Percentiles rank a stretch among this genome's conserved stretches.
phyloP scores from a whole-genome alignment of 73 alveolate species.

The Paramecium tetraurelia region DNA sequence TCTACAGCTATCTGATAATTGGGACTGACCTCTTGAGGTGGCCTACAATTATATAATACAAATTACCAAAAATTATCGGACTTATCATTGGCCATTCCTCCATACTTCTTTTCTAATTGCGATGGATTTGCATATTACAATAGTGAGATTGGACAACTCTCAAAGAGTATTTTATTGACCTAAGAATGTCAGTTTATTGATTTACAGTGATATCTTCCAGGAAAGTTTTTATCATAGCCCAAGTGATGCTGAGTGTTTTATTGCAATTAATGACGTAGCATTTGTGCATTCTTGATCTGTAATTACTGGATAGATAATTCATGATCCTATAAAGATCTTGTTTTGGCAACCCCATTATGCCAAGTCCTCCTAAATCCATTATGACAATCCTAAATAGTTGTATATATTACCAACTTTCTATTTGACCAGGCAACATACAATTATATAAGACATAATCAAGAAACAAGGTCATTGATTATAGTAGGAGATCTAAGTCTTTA shows the following conservation, averaged over 20 bases:
- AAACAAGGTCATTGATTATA: not conserved
- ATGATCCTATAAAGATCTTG: constrained; percentile 43
- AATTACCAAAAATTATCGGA: not conserved
- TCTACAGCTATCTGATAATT: not conserved
- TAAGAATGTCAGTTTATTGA: not conserved
- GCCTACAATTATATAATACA: not conserved
- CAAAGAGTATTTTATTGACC: not conserved
- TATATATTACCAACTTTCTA: not conserved
- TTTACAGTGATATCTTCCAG: constrained; percentile 59
- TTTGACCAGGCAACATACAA: constrained; percentile 60
- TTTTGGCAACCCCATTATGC: constrained; percentile 48
- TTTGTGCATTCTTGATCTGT: constrained; percentile 64
- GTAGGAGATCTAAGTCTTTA: not conserved
- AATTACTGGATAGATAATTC: constrained; percentile 59
- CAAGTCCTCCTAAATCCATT: constrained; percentile 54
- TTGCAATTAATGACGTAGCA: constrained; percentile 60
- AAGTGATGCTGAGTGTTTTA: constrained; percentile 29
- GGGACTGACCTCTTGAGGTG: not conserved
- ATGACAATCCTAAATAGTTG: constrained; percentile 56
- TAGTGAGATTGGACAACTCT: not conserved
- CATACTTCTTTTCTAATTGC: constrained; percentile 46
- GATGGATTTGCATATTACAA: not conserved
- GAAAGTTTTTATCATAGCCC: constrained; percentile 58
- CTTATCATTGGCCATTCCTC: constrained; percentile 38
- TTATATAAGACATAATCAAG: constrained; percentile 33